Evolutionary conservation across 805 yeast species (phyloP).

Genomic region (Jamesozyma lodderae): DNA sequence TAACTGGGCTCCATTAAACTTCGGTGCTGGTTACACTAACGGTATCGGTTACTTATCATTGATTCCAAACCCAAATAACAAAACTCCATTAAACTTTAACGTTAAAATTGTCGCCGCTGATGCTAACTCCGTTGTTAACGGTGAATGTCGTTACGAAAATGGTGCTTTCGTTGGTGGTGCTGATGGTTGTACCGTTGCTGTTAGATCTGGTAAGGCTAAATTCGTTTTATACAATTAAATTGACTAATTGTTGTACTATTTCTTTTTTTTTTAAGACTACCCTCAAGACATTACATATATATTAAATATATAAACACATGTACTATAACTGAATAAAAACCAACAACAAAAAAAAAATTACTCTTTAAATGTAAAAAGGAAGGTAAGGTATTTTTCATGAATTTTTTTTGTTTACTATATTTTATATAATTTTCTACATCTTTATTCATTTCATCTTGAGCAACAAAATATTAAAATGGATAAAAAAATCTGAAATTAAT

Average conservation of each 20-base stretch:
- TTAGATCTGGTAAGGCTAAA: conserved; percentile 68
- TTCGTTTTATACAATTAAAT: conserved; percentile 53
- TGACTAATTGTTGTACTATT: not conserved
- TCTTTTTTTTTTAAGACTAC: too few relatives aligned
- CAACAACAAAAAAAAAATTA: too few relatives aligned
- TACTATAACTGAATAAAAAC: too few relatives aligned
- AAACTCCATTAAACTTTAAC: conserved; percentile 46
- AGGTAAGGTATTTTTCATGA: too few relatives aligned
- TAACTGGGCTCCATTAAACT: conserved; percentile 72
- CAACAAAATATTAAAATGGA: too few relatives aligned
- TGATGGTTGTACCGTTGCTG: conserved; percentile 87
- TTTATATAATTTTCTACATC: too few relatives aligned
- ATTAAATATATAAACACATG: too few relatives aligned
- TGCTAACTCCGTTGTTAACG: conserved; percentile 48
- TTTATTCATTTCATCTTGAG: too few relatives aligned
- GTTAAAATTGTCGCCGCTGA: conserved; percentile 69
- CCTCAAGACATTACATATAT: too few relatives aligned
- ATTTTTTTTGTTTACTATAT: too few relatives aligned
- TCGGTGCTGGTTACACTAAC: conserved; percentile 63
- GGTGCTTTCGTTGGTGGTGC: conserved; percentile 51
- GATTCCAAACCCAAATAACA: conserved; percentile 73
- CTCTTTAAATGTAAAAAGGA: too few relatives aligned
- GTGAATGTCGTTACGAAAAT: conserved; percentile 70
- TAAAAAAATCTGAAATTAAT: too few relatives aligned
- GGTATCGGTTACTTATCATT: conserved; percentile 59